Evolutionary conservation across 495 filamentous ascomycete genomes (phyloP).

Genomic region (Penicillium crystallinum): DNA sequence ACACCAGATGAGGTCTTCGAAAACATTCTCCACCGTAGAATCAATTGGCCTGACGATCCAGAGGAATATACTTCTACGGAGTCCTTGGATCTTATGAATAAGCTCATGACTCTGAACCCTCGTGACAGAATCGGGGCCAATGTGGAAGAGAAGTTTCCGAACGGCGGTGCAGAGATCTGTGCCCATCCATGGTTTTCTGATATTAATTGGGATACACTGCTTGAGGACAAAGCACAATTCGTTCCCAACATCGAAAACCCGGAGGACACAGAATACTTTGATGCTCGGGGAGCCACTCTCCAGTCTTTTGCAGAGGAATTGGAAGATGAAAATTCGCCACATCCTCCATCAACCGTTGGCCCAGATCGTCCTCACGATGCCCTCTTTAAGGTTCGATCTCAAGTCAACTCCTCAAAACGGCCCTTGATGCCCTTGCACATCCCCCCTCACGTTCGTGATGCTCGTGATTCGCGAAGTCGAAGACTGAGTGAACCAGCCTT

Average conservation of each 20-base stretch:
- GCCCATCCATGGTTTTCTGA: slow-evolving; percentile 84
- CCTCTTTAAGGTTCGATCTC: slow-evolving; percentile 79
- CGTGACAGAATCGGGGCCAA: slow-evolving; percentile 79
- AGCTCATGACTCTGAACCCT: slow-evolving; percentile 77
- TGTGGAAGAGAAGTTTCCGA: slow-evolving; percentile 66
- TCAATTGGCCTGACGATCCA: slow-evolving; percentile 77
- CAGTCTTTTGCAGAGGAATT: slow-evolving; percentile 89
- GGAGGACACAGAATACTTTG: slow-evolving; percentile 97
- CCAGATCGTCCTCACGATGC: slow-evolving; percentile 89
- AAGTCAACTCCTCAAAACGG: slow-evolving; percentile 78
- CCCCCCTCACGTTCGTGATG: slow-evolving; percentile 88
- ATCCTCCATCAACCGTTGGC: slow-evolving; percentile 50
- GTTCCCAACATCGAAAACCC: slow-evolving; percentile 90
- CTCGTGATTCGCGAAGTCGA: slow-evolving; percentile 67
- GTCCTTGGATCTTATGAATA: slow-evolving; percentile 90
- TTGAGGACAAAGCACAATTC: slow-evolving; percentile 91
- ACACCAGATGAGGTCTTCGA: slow-evolving; percentile 95
- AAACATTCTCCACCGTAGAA: slow-evolving; percentile 83
- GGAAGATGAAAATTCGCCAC: slow-evolving; percentile 79
- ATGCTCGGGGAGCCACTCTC: slow-evolving; percentile 81
- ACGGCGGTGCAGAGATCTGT: slow-evolving; percentile 85
- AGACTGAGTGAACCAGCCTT: slow-evolving; percentile 85
- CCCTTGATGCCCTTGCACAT: slow-evolving; percentile 93
- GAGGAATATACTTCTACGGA: slow-evolving; percentile 72
- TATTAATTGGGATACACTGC: slow-evolving; percentile 81